Conservation (phyloP, 2,329 filamentous ascomycete species). For the Aspergillus uvarum region DNA sequence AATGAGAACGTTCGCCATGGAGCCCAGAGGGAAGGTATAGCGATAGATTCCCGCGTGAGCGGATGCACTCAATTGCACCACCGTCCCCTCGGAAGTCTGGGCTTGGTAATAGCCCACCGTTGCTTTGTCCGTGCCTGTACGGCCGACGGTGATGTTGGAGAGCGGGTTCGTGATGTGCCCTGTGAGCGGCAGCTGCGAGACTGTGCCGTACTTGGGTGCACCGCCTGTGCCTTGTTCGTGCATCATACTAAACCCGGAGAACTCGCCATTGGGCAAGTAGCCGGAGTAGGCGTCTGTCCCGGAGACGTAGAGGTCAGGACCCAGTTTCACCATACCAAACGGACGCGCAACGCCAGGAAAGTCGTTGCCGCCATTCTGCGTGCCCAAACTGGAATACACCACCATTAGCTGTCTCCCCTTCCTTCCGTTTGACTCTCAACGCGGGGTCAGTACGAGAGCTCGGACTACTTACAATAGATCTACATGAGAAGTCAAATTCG, state of each 20-base stretch:
- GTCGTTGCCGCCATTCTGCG: constrained; percentile 41
- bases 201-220: constrained; percentile 68
- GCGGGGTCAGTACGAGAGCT: neutral
- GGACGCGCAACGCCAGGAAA: constrained; percentile 45
- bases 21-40: constrained; percentile 56
- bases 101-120: constrained; percentile 64
- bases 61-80: constrained; percentile 58
- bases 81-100: constrained; percentile 55
- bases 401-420: constrained; percentile 8
- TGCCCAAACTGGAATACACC: constrained; percentile 25
- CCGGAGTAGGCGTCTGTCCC: constrained; percentile 45
- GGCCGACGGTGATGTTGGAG: constrained; percentile 55
- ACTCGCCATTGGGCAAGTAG: constrained; percentile 47
- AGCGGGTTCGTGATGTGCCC: constrained; percentile 56
- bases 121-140: constrained; percentile 52
- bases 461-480: constrained; percentile 29
- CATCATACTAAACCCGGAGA: constrained; percentile 63
- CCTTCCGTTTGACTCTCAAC: neutral
- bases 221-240: constrained; percentile 68
- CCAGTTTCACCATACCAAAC: constrained; percentile 47
- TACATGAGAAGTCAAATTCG: constrained; percentile 28
- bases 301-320: constrained; percentile 40
- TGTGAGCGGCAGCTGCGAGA: constrained; percentile 58
- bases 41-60: constrained; percentile 54
- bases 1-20: constrained; percentile 53